These are phyloP conservation scores for Orbilia oligospora DNA, from an alignment of 2,329 filamentous ascomycete species.

Conservation along the genomic window DNA sequence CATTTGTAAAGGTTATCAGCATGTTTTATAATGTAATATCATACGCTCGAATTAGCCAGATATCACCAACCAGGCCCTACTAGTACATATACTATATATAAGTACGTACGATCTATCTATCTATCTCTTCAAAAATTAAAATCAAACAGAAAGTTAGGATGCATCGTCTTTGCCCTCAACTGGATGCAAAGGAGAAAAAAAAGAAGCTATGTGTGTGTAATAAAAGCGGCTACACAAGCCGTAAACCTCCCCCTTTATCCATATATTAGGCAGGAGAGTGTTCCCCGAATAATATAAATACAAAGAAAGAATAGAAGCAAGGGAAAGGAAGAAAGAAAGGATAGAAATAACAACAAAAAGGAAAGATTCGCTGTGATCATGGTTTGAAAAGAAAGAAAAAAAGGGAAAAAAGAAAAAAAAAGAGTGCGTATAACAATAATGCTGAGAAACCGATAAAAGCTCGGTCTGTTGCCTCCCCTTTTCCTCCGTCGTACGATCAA, in stretches of 20 bases:
- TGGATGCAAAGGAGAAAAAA: too few species aligned
- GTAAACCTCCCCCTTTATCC: neutral
- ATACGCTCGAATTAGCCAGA: too few species aligned
- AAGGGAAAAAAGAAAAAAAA: neutral
- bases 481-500: conserved; percentile 15
- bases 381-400: neutral
- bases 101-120: neutral
- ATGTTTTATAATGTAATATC: neutral
- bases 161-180: neutral
- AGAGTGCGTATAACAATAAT: conserved; percentile 3
- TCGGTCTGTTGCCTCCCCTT: neutral
- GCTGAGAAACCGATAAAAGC: neutral
- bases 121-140: neutral
- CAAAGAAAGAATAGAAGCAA: conserved; percentile 29
- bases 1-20: neutral
- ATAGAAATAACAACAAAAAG: neutral
- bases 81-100: too few species aligned
- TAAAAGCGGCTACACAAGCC: neutral
- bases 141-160: neutral
- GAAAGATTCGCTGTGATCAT: neutral
- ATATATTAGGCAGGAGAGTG: neutral
- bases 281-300: conserved; percentile 52
- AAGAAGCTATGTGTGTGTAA: neutral
- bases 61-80: too few species aligned
- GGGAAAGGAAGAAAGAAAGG: neutral